These are phyloP conservation scores for Umbilicaria muhlenbergii DNA, from an alignment of 495 filamentous ascomycete genomes.

Conservation along the genomic window DNA sequence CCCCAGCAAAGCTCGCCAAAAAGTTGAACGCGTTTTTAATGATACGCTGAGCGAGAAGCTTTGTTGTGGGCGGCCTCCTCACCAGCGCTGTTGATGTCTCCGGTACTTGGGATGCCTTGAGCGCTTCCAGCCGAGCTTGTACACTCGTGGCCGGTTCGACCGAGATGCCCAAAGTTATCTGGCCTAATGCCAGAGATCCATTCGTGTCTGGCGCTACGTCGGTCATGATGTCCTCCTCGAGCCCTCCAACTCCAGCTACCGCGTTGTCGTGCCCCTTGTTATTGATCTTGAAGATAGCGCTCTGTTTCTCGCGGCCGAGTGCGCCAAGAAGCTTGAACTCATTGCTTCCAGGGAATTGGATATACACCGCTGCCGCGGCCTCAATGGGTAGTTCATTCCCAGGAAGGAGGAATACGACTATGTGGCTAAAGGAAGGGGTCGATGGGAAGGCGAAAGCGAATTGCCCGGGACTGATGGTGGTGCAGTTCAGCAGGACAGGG, in stretches of 20 bases:
- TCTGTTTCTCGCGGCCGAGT: conserved; percentile 75
- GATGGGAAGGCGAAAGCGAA: conserved; percentile 49
- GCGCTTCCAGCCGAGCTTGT: conserved; percentile 43
- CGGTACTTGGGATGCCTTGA: conserved; percentile 28
- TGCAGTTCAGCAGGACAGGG: conserved; percentile 45
- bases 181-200: conserved; percentile 10
- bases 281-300: conserved; percentile 65
- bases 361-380: conserved; percentile 79
- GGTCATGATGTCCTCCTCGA: conserved; percentile 14
- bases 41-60: conserved; percentile 76
- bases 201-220: conserved; percentile 2
- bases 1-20: conserved; percentile 66
- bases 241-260: conserved; percentile 2
- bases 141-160: conserved; percentile 64
- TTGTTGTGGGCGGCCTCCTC: conserved; percentile 34
- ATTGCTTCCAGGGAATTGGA: conserved; percentile 42
- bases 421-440: conserved; percentile 49
- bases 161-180: conserved; percentile 62
- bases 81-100: conserved; percentile 20
- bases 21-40: conserved; percentile 98
- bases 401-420: conserved; percentile 83
- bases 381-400: conserved; percentile 54
- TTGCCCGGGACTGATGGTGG: conserved; percentile 45
- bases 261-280: conserved; percentile 9
- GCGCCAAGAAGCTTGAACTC: conserved; percentile 75